phyloP scores from a whole-genome alignment of 2,329 filamentous ascomycete genomes.

The Colletotrichum kahawae region DNA sequence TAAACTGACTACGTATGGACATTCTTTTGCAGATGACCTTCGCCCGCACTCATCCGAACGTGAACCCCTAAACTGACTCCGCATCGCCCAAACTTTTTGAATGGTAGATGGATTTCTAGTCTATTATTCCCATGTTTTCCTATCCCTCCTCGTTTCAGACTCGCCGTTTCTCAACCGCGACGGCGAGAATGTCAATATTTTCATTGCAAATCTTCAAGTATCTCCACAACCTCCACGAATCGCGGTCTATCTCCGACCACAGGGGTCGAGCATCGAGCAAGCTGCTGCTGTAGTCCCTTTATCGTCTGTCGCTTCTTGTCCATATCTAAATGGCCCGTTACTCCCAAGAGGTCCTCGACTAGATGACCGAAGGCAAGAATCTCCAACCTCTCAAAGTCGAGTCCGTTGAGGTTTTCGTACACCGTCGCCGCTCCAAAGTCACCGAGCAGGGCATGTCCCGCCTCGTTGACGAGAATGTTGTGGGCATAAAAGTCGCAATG shows the following conservation, averaged over 20 bases:
- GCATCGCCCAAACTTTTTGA: neutral
- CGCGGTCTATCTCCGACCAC: conserved; percentile 32
- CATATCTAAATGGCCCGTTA: conserved; percentile 30
- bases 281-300: conserved; percentile 30
- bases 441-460: conserved; percentile 48
- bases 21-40: neutral
- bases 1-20: neutral
- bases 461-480: conserved; percentile 47
- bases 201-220: neutral
- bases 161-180: neutral
- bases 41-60: neutral
- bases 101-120: neutral
- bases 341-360: conserved; percentile 45
- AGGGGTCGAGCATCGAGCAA: conserved; percentile 30
- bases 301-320: conserved; percentile 4
- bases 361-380: conserved; percentile 53
- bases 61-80: neutral
- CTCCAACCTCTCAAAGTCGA: conserved; percentile 46
- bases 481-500: conserved; percentile 55
- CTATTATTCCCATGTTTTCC: neutral
- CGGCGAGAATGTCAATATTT: neutral
- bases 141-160: neutral
- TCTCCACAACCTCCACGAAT: conserved; percentile 30
- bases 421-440: conserved; percentile 54
- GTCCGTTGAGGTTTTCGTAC: conserved; percentile 33